A percentile compares a stretch with the other conserved stretches of the same genome.
These are phyloP conservation scores for Niebla homalea DNA, from an alignment of 495 filamentous ascomycete species.

Conservation along the genomic window DNA sequence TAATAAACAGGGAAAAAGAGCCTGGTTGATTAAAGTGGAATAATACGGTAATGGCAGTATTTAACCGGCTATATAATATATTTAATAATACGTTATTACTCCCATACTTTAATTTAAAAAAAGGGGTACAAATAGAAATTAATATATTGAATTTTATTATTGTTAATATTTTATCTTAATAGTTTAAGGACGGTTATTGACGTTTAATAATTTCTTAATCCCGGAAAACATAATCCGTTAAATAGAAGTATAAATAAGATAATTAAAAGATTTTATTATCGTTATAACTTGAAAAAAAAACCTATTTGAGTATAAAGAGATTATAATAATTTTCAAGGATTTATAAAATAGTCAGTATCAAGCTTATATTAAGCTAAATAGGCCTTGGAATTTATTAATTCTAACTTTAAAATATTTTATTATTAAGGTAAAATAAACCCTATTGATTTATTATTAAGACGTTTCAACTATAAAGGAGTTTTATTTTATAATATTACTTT, in stretches of 20 bases:
- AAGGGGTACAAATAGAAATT: conserved; percentile 1
- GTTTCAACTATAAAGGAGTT: neutral
- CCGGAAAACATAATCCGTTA: conserved; percentile 3
- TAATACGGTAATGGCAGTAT: too few species aligned
- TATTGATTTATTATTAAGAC: neutral
- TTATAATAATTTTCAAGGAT: too few species aligned
- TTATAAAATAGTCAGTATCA: too few species aligned
- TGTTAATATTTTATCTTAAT: conserved; percentile 6
- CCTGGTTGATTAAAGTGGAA: neutral
- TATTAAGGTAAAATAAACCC: too few species aligned
- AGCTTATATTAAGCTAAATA: too few species aligned
- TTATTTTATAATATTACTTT: neutral
- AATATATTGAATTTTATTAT: conserved; percentile 7
- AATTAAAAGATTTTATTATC: conserved; percentile 14
- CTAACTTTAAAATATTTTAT: too few species aligned
- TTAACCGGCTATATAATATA: too few species aligned
- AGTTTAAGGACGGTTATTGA: too few species aligned
- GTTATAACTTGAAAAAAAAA: conserved; percentile 7
- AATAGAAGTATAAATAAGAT: too few species aligned
- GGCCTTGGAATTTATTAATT: too few species aligned
- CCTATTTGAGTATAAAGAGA: neutral
- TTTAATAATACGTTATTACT: too few species aligned
- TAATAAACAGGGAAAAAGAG: neutral
- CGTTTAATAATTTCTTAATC: conserved; percentile 11
- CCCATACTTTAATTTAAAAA: neutral